Conservation (phyloP, 768 basidiomycete species). For the Boletus insuetus region DNA sequence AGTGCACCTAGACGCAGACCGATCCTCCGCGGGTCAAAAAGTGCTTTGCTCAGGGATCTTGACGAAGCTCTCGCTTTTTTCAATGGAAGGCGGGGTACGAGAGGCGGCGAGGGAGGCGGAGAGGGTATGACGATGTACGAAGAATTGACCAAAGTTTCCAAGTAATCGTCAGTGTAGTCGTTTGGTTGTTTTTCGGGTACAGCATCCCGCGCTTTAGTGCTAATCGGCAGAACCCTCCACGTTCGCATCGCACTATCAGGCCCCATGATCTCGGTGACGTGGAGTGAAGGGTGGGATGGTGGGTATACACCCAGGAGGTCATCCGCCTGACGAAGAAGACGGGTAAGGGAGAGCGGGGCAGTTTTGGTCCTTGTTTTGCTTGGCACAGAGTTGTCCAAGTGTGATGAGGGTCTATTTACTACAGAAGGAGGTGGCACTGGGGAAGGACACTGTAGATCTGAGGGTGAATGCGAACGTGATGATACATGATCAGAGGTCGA, state of each 20-base stretch:
- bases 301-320: conserved; percentile 56
- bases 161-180: conserved; percentile 26
- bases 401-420: not conserved
- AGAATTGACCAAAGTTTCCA: conserved; percentile 25
- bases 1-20: conserved; percentile 24
- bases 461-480: conserved; percentile 8
- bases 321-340: conserved; percentile 57
- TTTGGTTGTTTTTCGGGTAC: conserved; percentile 23
- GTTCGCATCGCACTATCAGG: conserved; percentile 75
- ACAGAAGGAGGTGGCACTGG: not conserved
- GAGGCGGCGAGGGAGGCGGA: conserved; percentile 21
- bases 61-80: conserved; percentile 20
- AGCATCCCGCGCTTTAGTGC: conserved; percentile 1
- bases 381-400: not conserved
- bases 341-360: conserved; percentile 40
- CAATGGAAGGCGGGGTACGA: conserved; percentile 5
- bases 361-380: conserved; percentile 18
- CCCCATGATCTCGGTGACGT: conserved; percentile 63
- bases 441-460: not conserved
- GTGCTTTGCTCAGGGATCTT: conserved; percentile 4
- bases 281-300: conserved; percentile 54
- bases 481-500: not conserved
- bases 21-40: conserved; percentile 17
- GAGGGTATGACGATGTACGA: conserved; percentile 25
- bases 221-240: conserved; percentile 45